Conservation (phyloP, 192 early-diverging fungal species). For the Thamnidium elegans region DNA sequence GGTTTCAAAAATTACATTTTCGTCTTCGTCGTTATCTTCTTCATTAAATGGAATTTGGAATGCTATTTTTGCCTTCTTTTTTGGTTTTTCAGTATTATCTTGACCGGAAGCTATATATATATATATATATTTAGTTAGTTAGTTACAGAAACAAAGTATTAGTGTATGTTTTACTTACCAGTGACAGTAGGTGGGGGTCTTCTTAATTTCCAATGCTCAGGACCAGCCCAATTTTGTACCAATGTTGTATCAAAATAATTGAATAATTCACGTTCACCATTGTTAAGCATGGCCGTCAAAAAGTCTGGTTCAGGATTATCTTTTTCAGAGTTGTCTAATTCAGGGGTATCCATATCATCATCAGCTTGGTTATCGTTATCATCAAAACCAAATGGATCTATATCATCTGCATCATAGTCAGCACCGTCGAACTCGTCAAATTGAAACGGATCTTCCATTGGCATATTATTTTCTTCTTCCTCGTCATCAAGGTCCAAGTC, state of each 20-base stretch:
- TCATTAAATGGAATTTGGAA: slow-evolving; percentile 25
- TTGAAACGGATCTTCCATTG: background rate
- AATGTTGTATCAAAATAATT: slow-evolving; percentile 87
- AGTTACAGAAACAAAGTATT: background rate
- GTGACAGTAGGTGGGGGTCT: slow-evolving; percentile 25
- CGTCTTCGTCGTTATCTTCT: slow-evolving; percentile 50
- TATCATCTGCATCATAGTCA: slow-evolving; percentile 23
- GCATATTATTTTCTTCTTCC: slow-evolving; percentile 16
- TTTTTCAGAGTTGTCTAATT: slow-evolving; percentile 26
- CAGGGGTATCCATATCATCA: slow-evolving; percentile 38
- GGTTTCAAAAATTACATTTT: slow-evolving; percentile 67
- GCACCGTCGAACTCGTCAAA: background rate
- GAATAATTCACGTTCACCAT: slow-evolving; percentile 59
- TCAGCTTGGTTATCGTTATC: slow-evolving; percentile 36
- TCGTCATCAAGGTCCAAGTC: slow-evolving; percentile 14
- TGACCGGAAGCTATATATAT: background rate
- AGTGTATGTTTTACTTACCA: slow-evolving; percentile 25
- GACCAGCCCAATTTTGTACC: slow-evolving; percentile 87
- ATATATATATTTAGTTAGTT: too few relatives aligned
- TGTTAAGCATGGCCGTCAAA: slow-evolving; percentile 1
- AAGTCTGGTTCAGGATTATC: slow-evolving; percentile 17
- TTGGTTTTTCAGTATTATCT: slow-evolving; percentile 19
- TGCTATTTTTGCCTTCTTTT: slow-evolving; percentile 12
- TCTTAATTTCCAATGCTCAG: slow-evolving; percentile 84
- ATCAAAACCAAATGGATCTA: slow-evolving; percentile 33